phyloP scores from a whole-genome alignment of 2,329 filamentous ascomycete species.

The Paraphaeosphaeria minitans region DNA sequence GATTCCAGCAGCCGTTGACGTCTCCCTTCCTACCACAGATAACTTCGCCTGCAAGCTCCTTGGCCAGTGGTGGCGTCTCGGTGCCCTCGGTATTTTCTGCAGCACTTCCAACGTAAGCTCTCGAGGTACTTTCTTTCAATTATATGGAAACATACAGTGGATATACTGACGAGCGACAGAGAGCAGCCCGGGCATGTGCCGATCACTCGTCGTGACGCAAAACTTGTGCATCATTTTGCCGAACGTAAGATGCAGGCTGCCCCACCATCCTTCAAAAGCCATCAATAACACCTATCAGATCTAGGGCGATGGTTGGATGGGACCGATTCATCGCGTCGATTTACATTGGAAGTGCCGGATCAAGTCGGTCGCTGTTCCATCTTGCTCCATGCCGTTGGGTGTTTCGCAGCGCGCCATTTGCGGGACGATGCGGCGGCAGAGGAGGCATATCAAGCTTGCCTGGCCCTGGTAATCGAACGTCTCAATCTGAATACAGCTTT shows the following conservation, averaged over 20 bases:
- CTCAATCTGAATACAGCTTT: conserved; percentile 31
- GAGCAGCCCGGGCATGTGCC: conserved; percentile 2
- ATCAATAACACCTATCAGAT: conserved; percentile 6
- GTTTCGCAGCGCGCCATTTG: conserved; percentile 36
- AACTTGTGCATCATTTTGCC: conserved; percentile 37
- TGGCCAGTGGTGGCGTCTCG: conserved; percentile 2
- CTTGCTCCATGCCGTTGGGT: conserved; percentile 35
- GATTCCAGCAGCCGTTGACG: conserved; percentile 19
- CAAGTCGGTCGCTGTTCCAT: conserved; percentile 36
- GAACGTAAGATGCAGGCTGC: conserved; percentile 14
- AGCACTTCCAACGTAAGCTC: conserved; percentile 12
- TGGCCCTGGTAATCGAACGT: conserved; percentile 37
- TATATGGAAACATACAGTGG: background rate
- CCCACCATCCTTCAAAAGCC: background rate
- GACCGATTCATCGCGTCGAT: conserved; percentile 37
- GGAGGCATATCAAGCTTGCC: conserved; percentile 35
- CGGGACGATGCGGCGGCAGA: conserved; percentile 27
- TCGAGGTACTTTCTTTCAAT: background rate
- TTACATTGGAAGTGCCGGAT: conserved; percentile 34
- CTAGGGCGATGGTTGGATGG: conserved; percentile 42
- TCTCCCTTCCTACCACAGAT: conserved; percentile 15
- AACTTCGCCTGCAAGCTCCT: background rate
- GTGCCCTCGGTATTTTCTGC: background rate
- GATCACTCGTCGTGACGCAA: conserved; percentile 30
- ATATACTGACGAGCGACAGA: background rate